Evolutionary conservation across 2,329 filamentous ascomycete species (phyloP).

Genomic region (Coniosporium tulheliwenetii): DNA sequence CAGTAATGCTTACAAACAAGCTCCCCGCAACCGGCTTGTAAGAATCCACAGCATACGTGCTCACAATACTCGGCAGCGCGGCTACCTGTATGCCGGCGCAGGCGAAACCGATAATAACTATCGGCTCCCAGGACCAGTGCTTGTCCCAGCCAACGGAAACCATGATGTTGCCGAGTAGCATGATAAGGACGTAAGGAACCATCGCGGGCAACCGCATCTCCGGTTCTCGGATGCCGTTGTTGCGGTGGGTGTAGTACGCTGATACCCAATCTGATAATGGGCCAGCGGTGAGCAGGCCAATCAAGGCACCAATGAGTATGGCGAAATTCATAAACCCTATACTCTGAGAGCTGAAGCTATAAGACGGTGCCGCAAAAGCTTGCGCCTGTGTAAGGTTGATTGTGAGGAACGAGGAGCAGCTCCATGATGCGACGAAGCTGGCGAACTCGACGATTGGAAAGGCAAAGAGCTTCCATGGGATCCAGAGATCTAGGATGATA

Average conservation of each 20-base stretch:
- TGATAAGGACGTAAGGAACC: conserved; percentile 41
- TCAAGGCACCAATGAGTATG: conserved; percentile 35
- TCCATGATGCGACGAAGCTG: conserved; percentile 46
- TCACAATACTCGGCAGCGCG: conserved; percentile 42
- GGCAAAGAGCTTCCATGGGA: conserved; percentile 44
- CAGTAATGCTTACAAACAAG: conserved; percentile 44
- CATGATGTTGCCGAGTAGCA: conserved; percentile 41
- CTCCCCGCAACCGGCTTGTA: conserved; percentile 48
- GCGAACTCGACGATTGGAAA: conserved; percentile 50
- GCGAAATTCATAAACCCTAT: conserved; percentile 45
- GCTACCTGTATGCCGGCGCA: conserved; percentile 43
- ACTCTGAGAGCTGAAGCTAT: conserved; percentile 32
- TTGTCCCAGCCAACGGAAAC: conserved; percentile 37
- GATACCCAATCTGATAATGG: conserved; percentile 42
- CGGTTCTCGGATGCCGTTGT: conserved; percentile 39
- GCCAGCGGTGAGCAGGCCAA: conserved; percentile 39
- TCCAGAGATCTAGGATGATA: conserved; percentile 39
- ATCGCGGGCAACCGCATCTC: conserved; percentile 42
- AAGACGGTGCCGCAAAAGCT: conserved; percentile 38
- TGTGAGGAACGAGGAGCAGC: conserved; percentile 39
- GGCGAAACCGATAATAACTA: conserved; percentile 43
- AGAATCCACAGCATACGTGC: conserved; percentile 44
- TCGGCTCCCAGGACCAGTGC: conserved; percentile 37
- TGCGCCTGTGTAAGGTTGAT: conserved; percentile 45
- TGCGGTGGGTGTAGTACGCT: conserved; percentile 34